Conservation (phyloP, 148 eudicot species). For the Fagopyrum esculentum region DNA sequence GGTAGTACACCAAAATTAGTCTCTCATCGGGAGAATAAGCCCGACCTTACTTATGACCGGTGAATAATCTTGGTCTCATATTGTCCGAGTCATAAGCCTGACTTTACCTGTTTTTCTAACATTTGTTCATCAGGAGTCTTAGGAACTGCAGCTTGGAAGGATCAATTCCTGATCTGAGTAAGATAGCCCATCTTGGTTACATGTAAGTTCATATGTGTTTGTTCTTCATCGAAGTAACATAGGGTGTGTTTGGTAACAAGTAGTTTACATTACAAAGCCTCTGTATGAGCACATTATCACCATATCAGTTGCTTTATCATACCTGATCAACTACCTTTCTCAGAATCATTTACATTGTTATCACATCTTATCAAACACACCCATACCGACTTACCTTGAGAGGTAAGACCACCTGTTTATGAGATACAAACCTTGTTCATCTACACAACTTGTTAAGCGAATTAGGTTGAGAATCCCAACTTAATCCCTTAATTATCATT, state of each 20-base stretch:
- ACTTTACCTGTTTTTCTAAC: background rate
- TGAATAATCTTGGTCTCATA: slow-evolving; percentile 9
- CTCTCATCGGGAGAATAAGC: background rate
- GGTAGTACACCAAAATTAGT: background rate
- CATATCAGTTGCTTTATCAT: background rate
- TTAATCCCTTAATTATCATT: background rate
- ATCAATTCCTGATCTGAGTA: slow-evolving; percentile 66
- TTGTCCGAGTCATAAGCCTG: background rate
- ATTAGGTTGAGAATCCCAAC: background rate
- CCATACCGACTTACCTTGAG: background rate
- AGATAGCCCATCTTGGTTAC: slow-evolving; percentile 50
- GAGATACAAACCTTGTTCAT: background rate
- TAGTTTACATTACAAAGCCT: background rate
- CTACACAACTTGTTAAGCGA: background rate
- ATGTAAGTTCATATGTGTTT: slow-evolving; percentile 41
- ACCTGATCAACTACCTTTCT: background rate
- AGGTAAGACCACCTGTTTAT: background rate
- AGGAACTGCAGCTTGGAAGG: slow-evolving; percentile 82
- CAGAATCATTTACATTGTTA: background rate
- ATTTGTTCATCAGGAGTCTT: slow-evolving; percentile 61
- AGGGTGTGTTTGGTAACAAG: background rate
- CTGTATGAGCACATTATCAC: background rate
- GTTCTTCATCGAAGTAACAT: background rate
- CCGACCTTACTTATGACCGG: background rate
- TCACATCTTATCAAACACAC: background rate